Evolutionary conservation across 106 monocot species (phyloP), one percentile per base, ranked within the genome.

Genomic region (Gastrodia elata): DNA sequence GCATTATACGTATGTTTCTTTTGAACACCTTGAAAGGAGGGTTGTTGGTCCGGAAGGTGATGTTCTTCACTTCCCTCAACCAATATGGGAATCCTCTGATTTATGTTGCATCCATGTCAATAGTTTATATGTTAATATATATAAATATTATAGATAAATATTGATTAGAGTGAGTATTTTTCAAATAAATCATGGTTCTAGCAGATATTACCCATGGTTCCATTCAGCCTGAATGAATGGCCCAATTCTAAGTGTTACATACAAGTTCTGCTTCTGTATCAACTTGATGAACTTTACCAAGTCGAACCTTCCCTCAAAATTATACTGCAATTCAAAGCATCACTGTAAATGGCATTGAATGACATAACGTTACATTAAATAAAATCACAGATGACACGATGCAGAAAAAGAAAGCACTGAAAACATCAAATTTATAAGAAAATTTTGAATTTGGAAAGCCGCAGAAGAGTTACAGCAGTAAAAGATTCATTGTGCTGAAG

Each of bases 201-300:
- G n/a, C n/a, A n/a, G n/a, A n/a, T n/a, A n/a, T 5, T 70, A 90
- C 87, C 89, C 94, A 77, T 82, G 78, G 58, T 85, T 90, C 94
- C 94, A 94, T 82, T 91, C 91, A 7, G 84, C 88, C 52, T 91
- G 83, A 75, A 94, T 89, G 84, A 91, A 94, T 58, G 94, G 94
- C 16, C 94, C 94, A 16, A 94, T 77, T 72, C 94, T 59, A 25
- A 94, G 84, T 11, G 76, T 84, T 6, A 71, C 86, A 39, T 74
- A 91, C 86, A 94, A 73, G 2, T 72, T 81, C 10, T 88, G 55
- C 39, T 84, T 59, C 22, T 94, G 80, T 41, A 88, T 52, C 56
- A 86, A 46, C 74, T 87, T 91, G 86, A 96, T 69, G 81, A 96
- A 96, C 40, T 73, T 84, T 15, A 89, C 81, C 75, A 96, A 68